These are phyloP conservation scores for Scedosporium aurantiacum DNA, from an alignment of 2,329 filamentous ascomycete species.

Conservation along the genomic window DNA sequence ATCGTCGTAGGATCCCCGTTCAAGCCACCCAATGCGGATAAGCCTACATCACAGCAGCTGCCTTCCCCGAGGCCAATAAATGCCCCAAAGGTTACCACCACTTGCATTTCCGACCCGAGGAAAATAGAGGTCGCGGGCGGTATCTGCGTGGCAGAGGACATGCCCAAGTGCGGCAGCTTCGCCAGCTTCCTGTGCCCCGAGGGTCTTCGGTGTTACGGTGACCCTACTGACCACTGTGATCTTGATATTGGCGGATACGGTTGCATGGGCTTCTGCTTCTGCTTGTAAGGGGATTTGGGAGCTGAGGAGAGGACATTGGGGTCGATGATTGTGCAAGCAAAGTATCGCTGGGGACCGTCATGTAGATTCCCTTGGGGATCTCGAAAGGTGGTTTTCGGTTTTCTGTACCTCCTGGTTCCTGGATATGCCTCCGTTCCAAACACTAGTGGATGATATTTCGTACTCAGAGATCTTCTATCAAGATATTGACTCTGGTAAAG, in stretches of 20 bases:
- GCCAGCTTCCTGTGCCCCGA: slow-evolving; percentile 8
- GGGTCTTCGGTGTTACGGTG: slow-evolving; percentile 10
- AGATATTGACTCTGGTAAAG: no score
- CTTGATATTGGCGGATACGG: slow-evolving; percentile 10
- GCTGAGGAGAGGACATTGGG: background rate
- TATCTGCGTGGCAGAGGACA: slow-evolving; percentile 11
- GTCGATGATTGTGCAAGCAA: background rate
- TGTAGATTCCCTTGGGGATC: no score
- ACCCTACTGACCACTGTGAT: slow-evolving; percentile 11
- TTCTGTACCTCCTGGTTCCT: no score
- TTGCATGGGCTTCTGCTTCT: slow-evolving; percentile 12
- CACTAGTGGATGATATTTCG: no score
- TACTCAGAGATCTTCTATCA: no score
- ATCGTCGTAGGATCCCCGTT: no score
- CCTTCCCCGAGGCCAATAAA: slow-evolving; percentile 1
- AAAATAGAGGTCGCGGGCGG: slow-evolving; percentile 11
- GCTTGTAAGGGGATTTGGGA: slow-evolving; percentile 1
- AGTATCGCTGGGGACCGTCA: background rate
- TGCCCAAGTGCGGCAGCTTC: slow-evolving; percentile 11
- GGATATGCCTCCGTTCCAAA: no score
- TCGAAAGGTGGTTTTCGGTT: no score
- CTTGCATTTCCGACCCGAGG: slow-evolving; percentile 13
- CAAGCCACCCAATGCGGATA: no score
- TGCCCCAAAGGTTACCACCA: slow-evolving; percentile 10
- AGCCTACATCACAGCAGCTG: background rate